Evolutionary conservation across 1,284 basidiomycete species (phyloP), one percentile per base, ranked within the genome.

Genomic region (Cryptococcus sp.): DNA sequence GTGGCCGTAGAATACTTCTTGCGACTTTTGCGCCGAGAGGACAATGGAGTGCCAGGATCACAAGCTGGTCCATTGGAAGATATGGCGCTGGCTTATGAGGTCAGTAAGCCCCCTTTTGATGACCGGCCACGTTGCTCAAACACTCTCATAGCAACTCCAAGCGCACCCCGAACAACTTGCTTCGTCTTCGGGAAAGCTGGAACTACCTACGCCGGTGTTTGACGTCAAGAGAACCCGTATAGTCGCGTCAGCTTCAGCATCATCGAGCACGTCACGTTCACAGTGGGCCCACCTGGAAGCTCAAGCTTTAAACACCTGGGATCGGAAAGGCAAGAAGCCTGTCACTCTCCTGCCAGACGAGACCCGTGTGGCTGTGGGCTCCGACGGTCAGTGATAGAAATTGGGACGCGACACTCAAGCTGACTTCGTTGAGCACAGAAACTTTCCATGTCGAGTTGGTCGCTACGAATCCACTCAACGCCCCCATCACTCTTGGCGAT

Each of bases 1-100:
- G 71, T 76, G 0, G 82, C 83, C 0, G 74, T 81, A 0, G 67
- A 73, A 35, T 78, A 83, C 58, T 82, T 82, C 50, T 54, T 83
- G 45, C 47, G 72, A 3, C 61, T 82, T n/a, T 62, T 82, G 38
- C 57, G 67, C 45, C 68, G 56, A 19, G 71, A 71, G 25, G 76
- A 79, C 39, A 68, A 65, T 3, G 66, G 60, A 35, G 65, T 67
- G 27, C 60, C 63, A 3, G 74, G 71, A 8, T 66, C 71, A 8
- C 78, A 81, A 47, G 71, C 62, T 16, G 79, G 71, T 10, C 78
- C 79, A 30, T 62, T 84, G 52, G 77, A 81, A 46, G 81, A 82
- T 55, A 73, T 84, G 43, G 68, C 70, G 5, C 67, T 80, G 16
- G 82, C 83, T 3, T 82, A 80, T 67, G 78, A 79, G 63, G 78